Conservation (phyloP, 2,329 filamentous ascomycete species). For the Didymellaceae sp. region DNA sequence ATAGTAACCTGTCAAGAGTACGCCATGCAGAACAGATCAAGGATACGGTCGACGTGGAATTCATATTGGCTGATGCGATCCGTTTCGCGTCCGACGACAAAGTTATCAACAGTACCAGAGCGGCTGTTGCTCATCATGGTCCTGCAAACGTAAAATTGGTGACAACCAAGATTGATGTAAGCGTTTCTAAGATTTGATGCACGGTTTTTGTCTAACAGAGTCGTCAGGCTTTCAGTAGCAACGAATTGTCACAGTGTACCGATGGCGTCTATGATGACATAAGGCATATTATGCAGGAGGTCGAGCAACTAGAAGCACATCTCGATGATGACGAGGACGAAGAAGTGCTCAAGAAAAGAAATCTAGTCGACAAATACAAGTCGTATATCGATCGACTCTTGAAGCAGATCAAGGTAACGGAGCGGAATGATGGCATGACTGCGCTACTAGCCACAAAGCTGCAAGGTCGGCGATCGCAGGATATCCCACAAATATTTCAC, state of each 20-base stretch:
- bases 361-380: slow-evolving; percentile 15
- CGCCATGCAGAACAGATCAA: slow-evolving; percentile 29
- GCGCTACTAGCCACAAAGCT: slow-evolving; percentile 17
- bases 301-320: neutral
- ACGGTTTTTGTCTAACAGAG: neutral
- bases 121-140: slow-evolving; percentile 21
- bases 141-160: slow-evolving; percentile 26
- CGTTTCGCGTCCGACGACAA: slow-evolving; percentile 26
- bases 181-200: neutral
- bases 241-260: slow-evolving; percentile 16
- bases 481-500: slow-evolving; percentile 17
- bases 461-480: neutral
- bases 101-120: slow-evolving; percentile 23
- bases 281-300: neutral
- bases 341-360: neutral
- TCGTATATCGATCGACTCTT: slow-evolving; percentile 18
- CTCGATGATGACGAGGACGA: slow-evolving; percentile 18
- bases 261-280: slow-evolving; percentile 18
- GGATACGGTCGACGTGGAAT: slow-evolving; percentile 26
- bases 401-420: slow-evolving; percentile 14
- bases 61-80: slow-evolving; percentile 29
- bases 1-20: slow-evolving; percentile 24
- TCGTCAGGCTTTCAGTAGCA: slow-evolving; percentile 9
- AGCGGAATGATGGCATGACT: slow-evolving; percentile 18
- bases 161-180: slow-evolving; percentile 35